Conservation (phyloP, 2,329 filamentous ascomycete species). For the Arthrobotrys sinensis region DNA sequence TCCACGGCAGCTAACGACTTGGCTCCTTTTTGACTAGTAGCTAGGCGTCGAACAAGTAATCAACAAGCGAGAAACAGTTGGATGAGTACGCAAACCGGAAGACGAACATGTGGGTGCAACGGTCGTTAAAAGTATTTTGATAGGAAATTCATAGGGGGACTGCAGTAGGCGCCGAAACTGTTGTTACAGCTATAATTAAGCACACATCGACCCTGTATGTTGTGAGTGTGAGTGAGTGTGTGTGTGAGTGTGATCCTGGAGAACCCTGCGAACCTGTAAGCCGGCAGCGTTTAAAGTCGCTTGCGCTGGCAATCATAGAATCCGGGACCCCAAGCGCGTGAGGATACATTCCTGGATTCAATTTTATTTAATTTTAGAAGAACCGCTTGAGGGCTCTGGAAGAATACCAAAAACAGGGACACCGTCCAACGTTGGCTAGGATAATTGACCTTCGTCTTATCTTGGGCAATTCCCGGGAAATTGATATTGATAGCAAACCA, state of each 20-base stretch:
- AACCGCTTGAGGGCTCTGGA: constrained; percentile 28
- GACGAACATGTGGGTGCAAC: background rate
- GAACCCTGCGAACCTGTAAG: constrained; percentile 8
- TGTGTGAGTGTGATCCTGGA: background rate
- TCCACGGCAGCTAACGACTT: background rate
- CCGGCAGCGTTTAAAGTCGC: constrained; percentile 45
- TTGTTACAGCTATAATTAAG: constrained; percentile 56
- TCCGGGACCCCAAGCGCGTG: constrained; percentile 47
- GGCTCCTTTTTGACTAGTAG: background rate
- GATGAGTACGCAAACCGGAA: background rate
- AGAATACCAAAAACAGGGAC: constrained; percentile 6
- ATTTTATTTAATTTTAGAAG: constrained; percentile 52
- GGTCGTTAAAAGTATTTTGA: background rate
- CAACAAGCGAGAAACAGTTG: constrained; percentile 8
- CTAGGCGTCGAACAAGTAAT: background rate
- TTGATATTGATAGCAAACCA: constrained; percentile 29
- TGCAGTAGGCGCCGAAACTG: constrained; percentile 52
- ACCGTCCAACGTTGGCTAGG: background rate
- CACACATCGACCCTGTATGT: background rate
- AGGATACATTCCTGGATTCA: constrained; percentile 29
- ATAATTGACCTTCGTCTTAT: background rate
- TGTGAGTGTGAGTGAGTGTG: background rate
- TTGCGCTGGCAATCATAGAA: constrained; percentile 26
- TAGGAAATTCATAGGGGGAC: constrained; percentile 42
- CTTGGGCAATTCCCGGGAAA: constrained; percentile 16